Conservation (phyloP, 148 eudicot species). For the Silene uniflora region DNA sequence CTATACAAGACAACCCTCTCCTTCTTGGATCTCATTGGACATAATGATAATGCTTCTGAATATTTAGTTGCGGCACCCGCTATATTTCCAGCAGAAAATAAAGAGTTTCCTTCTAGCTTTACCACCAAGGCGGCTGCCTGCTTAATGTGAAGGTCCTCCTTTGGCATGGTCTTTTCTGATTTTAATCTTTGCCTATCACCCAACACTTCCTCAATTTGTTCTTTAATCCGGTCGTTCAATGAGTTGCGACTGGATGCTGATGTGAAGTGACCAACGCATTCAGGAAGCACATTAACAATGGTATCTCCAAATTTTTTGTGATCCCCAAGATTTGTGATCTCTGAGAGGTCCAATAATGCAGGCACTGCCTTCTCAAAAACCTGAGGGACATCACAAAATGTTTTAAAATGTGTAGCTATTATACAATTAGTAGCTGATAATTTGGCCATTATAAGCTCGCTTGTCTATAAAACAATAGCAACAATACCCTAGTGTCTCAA, state of each 20-base stretch:
- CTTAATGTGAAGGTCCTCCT: slow-evolving; percentile 93
- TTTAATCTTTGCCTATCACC: slow-evolving; percentile 63
- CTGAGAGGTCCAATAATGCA: slow-evolving; percentile 78
- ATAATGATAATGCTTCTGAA: slow-evolving; percentile 82
- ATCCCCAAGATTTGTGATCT: slow-evolving; percentile 74
- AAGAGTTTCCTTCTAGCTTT: slow-evolving; percentile 93
- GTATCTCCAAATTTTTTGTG: slow-evolving; percentile 92
- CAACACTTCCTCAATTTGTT: slow-evolving; percentile 70
- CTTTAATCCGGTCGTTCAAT: slow-evolving; percentile 44
- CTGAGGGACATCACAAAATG: slow-evolving; percentile 31
- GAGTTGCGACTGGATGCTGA: slow-evolving; percentile 55
- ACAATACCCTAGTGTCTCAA: no score
- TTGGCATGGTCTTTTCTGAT: slow-evolving; percentile 83
- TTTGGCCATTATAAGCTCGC: neutral
- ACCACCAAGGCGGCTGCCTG: slow-evolving; percentile 93
- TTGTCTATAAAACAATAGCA: neutral
- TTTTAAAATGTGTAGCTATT: neutral
- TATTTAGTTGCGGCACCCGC: slow-evolving; percentile 84
- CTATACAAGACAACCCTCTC: slow-evolving; percentile 87
- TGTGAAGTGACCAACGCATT: slow-evolving; percentile 61
- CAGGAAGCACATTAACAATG: slow-evolving; percentile 70
- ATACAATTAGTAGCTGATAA: neutral
- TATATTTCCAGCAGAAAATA: slow-evolving; percentile 87
- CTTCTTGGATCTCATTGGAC: slow-evolving; percentile 88
- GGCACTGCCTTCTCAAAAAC: slow-evolving; percentile 85